These are phyloP conservation scores for Acrodontium crateriforme DNA, from an alignment of 2,329 filamentous ascomycete species.

Conservation along the genomic window DNA sequence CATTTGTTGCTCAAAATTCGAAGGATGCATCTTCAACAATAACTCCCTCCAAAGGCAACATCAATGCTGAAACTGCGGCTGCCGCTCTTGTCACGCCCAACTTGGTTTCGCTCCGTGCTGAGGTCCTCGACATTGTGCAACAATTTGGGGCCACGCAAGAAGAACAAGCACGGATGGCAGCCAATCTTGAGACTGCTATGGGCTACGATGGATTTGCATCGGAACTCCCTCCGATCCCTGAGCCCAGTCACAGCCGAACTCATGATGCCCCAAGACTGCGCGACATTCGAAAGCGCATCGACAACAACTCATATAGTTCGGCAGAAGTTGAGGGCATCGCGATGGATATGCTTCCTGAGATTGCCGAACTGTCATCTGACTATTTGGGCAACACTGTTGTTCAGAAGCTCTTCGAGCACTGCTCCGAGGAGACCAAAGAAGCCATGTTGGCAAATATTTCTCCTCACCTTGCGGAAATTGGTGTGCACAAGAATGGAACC, in stretches of 20 bases:
- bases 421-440: conserved; percentile 78
- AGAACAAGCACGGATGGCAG: conserved; percentile 58
- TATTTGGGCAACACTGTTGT: conserved; percentile 99
- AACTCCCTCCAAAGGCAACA: conserved; percentile 20
- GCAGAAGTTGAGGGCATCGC: conserved; percentile 88
- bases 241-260: conserved; percentile 75
- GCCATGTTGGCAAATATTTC: conserved; percentile 80
- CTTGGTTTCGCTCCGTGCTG: conserved; percentile 62
- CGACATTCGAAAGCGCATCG: conserved; percentile 93
- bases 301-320: conserved; percentile 77
- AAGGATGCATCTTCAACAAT: conserved; percentile 19
- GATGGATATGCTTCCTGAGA: conserved; percentile 87
- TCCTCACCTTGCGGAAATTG: conserved; percentile 89
- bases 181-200: conserved; percentile 64
- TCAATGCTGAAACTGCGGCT: conserved; percentile 32
- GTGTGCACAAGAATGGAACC: conserved; percentile 96
- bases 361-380: conserved; percentile 86
- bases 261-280: conserved; percentile 90
- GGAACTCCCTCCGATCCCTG: conserved; percentile 79
- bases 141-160: conserved; percentile 78
- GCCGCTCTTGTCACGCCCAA: conserved; percentile 54
- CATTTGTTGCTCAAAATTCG: conserved; percentile 38
- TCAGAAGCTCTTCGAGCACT: conserved; percentile 95
- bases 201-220: conserved; percentile 56
- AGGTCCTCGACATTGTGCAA: conserved; percentile 74